phyloP scores from a whole-genome alignment of 306 rosid species.

The Prunus davidiana region DNA sequence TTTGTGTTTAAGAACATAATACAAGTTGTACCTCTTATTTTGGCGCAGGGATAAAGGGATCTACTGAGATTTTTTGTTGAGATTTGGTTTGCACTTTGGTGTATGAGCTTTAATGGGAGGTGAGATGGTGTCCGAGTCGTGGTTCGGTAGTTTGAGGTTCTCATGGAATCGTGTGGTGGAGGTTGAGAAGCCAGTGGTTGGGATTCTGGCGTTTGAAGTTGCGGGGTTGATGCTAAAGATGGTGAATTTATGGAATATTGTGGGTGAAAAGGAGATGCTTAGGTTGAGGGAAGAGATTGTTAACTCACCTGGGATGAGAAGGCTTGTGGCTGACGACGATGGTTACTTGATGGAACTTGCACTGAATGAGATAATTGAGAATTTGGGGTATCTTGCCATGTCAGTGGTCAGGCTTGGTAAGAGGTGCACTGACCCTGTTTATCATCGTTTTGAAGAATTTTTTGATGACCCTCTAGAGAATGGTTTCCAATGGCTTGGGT shows the following conservation, averaged over 20 bases:
- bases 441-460: conserved; percentile 55
- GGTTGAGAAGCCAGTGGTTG: conserved; percentile 48
- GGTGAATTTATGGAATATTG: conserved; percentile 63
- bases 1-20: conserved; percentile 23
- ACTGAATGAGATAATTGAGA: conserved; percentile 56
- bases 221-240: conserved; percentile 70
- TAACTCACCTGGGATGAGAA: conserved; percentile 55
- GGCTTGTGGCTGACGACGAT: conserved; percentile 58
- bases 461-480: conserved; percentile 46
- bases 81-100: conserved; percentile 9
- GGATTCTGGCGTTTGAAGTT: conserved; percentile 72
- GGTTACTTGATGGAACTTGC: conserved; percentile 61
- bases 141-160: conserved; percentile 40
- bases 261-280: conserved; percentile 47
- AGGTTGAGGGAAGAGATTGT: conserved; percentile 45
- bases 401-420: conserved; percentile 64
- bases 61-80: conserved; percentile 14
- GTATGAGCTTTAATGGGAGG: conserved; percentile 37
- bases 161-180: conserved; percentile 43
- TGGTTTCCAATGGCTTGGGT: conserved; percentile 50
- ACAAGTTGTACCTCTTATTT: conserved; percentile 17
- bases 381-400: conserved; percentile 46
- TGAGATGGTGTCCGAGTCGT: conserved; percentile 36
- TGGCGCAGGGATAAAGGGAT: conserved; percentile 33
- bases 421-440: conserved; percentile 57